Conservation (phyloP, 2,329 filamentous ascomycete genomes). For the Sporothrix brasiliensis region DNA sequence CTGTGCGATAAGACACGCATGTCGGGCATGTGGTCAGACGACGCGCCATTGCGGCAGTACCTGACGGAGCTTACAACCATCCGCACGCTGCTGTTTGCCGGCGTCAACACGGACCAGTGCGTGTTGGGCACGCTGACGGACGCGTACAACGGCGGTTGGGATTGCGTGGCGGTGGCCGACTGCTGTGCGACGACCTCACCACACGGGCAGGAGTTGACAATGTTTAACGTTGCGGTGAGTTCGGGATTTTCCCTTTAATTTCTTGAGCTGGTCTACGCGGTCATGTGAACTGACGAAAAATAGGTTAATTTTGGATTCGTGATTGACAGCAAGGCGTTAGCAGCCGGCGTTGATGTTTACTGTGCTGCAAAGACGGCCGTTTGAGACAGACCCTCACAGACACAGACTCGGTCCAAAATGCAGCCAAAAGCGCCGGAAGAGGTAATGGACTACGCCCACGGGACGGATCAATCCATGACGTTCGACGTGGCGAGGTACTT, state of each 20-base stretch:
- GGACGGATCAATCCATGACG: background rate
- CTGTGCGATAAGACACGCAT: constrained; percentile 61
- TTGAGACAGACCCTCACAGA: background rate
- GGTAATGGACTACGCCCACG: constrained; percentile 2
- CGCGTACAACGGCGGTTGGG: constrained; percentile 58
- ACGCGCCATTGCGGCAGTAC: constrained; percentile 49
- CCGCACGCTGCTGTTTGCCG: constrained; percentile 58
- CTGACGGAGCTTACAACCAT: constrained; percentile 44
- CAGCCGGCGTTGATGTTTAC: constrained; percentile 26
- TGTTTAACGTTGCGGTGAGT: constrained; percentile 46
- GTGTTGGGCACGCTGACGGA: constrained; percentile 60
- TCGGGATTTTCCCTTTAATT: no score
- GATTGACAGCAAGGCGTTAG: constrained; percentile 35
- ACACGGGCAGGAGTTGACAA: constrained; percentile 44
- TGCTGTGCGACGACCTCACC: constrained; percentile 55
- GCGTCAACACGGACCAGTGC: constrained; percentile 65
- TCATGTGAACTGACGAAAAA: background rate
- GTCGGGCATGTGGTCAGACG: constrained; percentile 57
- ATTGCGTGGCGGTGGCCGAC: constrained; percentile 59
- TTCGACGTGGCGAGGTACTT: background rate
- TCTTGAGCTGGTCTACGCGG: background rate
- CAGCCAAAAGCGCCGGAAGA: background rate
- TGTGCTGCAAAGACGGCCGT: background rate
- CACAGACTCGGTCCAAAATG: background rate
- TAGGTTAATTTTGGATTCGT: constrained; percentile 37